Evolutionary conservation across 2,329 filamentous ascomycete genomes (phyloP).

Genomic region (Diaporthe citri): DNA sequence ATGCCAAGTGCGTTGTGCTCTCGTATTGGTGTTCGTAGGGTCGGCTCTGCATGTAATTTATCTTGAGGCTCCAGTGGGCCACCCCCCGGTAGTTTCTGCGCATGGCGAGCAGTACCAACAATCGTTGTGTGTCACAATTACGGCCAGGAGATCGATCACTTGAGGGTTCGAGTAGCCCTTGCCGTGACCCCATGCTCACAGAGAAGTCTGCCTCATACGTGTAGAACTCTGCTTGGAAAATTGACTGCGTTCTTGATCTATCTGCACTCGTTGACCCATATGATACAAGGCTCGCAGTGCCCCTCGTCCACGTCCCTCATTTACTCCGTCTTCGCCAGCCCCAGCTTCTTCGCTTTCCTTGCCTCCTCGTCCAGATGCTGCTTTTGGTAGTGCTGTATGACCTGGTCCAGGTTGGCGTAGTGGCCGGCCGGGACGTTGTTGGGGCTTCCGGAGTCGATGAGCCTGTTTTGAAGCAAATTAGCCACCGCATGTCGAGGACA

Average conservation of each 20-base stretch:
- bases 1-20: neutral
- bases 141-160: neutral
- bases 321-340: slow-evolving; percentile 51
- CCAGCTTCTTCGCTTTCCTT: slow-evolving; percentile 64
- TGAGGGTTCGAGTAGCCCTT: too few relatives aligned
- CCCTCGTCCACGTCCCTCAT: neutral
- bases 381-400: slow-evolving; percentile 69
- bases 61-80: neutral
- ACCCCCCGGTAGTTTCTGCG: neutral
- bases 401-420: slow-evolving; percentile 65
- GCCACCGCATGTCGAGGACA: neutral
- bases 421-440: slow-evolving; percentile 69
- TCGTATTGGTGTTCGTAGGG: neutral
- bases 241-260: neutral
- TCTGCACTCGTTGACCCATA: slow-evolving; percentile 9
- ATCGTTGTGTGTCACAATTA: neutral
- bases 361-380: slow-evolving; percentile 68
- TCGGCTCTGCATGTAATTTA: neutral
- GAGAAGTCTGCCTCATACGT: neutral
- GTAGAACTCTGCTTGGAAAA: neutral
- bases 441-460: slow-evolving; percentile 62
- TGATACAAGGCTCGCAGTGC: slow-evolving; percentile 17
- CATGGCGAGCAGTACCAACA: too few relatives aligned
- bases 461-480: slow-evolving; percentile 50
- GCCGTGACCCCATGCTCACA: neutral